These are phyloP conservation scores for Bruguiera hainesii DNA, from an alignment of 441 rosid genomes.

Conservation along the genomic window DNA sequence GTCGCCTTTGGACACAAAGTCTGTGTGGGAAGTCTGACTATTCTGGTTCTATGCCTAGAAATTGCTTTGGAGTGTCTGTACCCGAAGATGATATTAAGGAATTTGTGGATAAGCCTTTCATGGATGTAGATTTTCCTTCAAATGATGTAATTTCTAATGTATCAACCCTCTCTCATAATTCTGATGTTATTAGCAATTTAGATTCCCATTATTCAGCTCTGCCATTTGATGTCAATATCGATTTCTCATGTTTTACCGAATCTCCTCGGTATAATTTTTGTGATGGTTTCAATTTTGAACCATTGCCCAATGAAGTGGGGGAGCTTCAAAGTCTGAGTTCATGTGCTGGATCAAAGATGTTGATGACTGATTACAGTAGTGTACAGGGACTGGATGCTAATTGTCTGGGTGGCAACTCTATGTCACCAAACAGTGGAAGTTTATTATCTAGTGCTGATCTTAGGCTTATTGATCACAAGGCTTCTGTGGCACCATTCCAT, in stretches of 20 bases:
- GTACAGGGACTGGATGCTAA: conserved; percentile 32
- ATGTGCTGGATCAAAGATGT: conserved; percentile 32
- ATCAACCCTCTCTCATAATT: conserved; percentile 39
- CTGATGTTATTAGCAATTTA: conserved; percentile 34
- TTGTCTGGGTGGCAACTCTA: conserved; percentile 30
- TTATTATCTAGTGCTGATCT: conserved; percentile 27
- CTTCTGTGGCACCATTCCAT: conserved; percentile 22
- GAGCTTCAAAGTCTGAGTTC: conserved; percentile 40
- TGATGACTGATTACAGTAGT: conserved; percentile 31
- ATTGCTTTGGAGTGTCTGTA: conserved; percentile 29
- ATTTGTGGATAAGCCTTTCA: conserved; percentile 17
- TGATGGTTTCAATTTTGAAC: conserved; percentile 28
- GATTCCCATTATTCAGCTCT: conserved; percentile 30
- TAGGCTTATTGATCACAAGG: conserved; percentile 27
- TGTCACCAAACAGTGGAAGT: conserved; percentile 28
- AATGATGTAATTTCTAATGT: conserved; percentile 30
- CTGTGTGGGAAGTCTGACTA: conserved; percentile 20
- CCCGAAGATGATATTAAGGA: conserved; percentile 24
- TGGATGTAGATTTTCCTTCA: conserved; percentile 29
- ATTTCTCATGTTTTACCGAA: conserved; percentile 30
- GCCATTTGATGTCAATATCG: conserved; percentile 29
- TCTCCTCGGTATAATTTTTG: conserved; percentile 16
- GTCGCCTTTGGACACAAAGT: conserved; percentile 24
- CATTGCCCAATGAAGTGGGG: conserved; percentile 37
- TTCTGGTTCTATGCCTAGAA: conserved; percentile 17